Conservation (phyloP, 257 asterid genomes). For the Rhazya stricta region DNA sequence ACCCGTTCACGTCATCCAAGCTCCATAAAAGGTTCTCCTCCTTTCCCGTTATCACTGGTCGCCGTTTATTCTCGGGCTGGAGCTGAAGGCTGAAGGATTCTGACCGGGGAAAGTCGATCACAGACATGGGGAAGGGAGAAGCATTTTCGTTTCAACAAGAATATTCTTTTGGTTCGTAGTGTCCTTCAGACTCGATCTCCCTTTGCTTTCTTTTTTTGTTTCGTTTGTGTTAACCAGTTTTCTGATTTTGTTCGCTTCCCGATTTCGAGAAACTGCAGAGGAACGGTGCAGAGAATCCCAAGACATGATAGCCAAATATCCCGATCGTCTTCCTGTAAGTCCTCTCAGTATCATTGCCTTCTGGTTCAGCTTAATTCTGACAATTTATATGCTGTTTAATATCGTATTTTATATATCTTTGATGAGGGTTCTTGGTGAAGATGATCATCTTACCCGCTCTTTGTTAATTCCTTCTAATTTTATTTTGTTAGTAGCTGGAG, state of each 20-base stretch:
- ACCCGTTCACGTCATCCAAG: slow-evolving; percentile 86
- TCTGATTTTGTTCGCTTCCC: background rate
- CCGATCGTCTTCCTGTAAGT: slow-evolving; percentile 86
- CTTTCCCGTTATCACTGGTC: slow-evolving; percentile 18
- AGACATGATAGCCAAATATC: slow-evolving; percentile 76
- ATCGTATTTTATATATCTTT: background rate
- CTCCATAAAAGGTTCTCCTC: too few species aligned
- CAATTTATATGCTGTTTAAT: background rate
- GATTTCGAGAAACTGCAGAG: slow-evolving; percentile 38
- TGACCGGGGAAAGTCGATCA: background rate
- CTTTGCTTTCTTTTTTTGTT: background rate
- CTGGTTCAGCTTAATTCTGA: background rate
- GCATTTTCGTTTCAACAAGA: slow-evolving; percentile 51
- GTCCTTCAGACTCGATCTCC: background rate
- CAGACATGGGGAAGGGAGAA: slow-evolving; percentile 51
- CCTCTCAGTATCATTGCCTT: background rate
- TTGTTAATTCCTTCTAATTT: background rate
- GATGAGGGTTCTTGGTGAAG: background rate
- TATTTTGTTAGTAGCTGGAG: background rate
- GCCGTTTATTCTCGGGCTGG: background rate
- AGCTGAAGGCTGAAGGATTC: background rate
- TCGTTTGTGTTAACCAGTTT: background rate
- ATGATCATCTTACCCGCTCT: background rate
- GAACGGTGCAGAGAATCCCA: slow-evolving; percentile 66
- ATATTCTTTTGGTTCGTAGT: slow-evolving; percentile 48